Base-by-base conservation (phyloP, 2,329 filamentous ascomycete species). In the Colletotrichum spinosum region DNA sequence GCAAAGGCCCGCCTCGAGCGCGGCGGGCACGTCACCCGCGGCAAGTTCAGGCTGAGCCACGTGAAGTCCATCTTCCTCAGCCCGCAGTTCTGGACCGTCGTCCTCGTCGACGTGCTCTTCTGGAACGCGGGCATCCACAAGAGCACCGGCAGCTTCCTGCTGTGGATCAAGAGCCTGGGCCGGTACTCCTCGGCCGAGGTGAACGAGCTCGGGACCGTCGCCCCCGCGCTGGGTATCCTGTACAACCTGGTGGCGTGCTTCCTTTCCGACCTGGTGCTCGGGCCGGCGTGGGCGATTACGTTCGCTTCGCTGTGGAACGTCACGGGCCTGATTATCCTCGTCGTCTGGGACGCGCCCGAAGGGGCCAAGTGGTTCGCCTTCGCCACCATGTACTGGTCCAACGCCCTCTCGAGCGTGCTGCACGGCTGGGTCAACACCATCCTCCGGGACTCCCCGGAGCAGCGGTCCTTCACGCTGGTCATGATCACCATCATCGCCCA, bases 271-370 rank as follows among this genome's bases (percentile, higher is more conserved):
- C 25, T 64, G 15, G 60, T 67, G 3, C 4, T 63, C 8, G 64
- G 64, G 1, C 59, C 64, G 4, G 60, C 59, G 72, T 88, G 10
- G 74, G 86, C 1, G 9, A 67, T 67, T 12, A 64, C 60, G 2
- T 67, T 67, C 12, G 49, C 64, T 3, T 63, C 64, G 13, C 35
- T 64, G 1, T 63, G 59, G 64, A 67, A 67, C 34, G 50, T 55
- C 13, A 59, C 54, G 2, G 64, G 64, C 2, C 38, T 63, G 1
- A 52, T 64, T 7, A 85, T 88, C 39, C 76, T 87, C 8, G 77
- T 82, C 1, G 73, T 86, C 10, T 89, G 86, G 86, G 72, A 84
- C 11, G 84, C 88, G 0, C 84, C 85, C 0, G 84, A 88, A 60
- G 70, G 79, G 0, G 84, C 84, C 0, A 76, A 81, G 12, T 88